These are phyloP conservation scores for Solanum ossicruentum DNA, from an alignment of 257 asterid species.

Conservation along the genomic window DNA sequence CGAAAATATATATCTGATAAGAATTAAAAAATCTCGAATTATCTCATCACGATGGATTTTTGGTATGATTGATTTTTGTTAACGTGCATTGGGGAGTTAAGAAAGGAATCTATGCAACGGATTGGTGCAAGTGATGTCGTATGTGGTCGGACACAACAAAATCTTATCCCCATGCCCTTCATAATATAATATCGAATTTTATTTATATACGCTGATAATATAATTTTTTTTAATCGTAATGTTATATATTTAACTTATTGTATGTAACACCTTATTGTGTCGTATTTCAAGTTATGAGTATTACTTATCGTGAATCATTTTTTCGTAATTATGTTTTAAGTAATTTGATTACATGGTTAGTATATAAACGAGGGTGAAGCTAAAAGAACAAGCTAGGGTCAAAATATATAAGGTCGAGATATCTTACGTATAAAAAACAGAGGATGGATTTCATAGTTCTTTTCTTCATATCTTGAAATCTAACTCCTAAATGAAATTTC, in stretches of 20 bases:
- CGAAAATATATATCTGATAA: neutral
- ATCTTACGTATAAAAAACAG: neutral
- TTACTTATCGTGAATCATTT: neutral
- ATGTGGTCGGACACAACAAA: conserved; percentile 42
- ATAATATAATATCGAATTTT: neutral
- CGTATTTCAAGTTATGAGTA: neutral
- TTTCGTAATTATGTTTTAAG: neutral
- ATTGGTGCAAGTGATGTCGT: conserved; percentile 43
- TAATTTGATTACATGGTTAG: neutral
- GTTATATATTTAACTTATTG: neutral
- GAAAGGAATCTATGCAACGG: conserved; percentile 23
- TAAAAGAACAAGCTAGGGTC: too few species aligned
- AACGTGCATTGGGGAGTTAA: conserved; percentile 23
- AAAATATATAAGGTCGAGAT: too few species aligned
- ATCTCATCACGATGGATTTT: neutral
- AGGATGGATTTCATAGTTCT: neutral
- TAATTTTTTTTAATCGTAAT: neutral
- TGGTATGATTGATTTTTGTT: neutral
- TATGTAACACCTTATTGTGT: neutral
- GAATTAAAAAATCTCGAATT: neutral
- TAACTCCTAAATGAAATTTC: too few species aligned
- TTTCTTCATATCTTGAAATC: neutral
- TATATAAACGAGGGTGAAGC: neutral
- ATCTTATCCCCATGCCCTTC: neutral
- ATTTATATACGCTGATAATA: neutral